Base-by-base conservation (phyloP, 768 basidiomycete species). In the Tulasnella sp. region DNA sequence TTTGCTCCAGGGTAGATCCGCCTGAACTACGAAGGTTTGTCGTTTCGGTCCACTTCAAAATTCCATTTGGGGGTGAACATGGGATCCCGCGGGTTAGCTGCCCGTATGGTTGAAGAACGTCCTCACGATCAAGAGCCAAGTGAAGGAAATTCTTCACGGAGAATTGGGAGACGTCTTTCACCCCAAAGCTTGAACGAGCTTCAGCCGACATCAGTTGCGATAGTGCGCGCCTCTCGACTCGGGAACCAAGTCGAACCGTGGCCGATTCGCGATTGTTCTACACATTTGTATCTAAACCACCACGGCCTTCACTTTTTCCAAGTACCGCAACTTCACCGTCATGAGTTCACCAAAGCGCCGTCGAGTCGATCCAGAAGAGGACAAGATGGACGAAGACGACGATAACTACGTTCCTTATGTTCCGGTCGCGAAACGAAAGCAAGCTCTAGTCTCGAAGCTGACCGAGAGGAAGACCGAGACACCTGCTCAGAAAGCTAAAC, bases 351-450 rank as follows among this genome's bases (percentile, higher is more conserved):
- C 77, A 3, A 79, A 80, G 39, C 79, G 78, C 18, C 70, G 79
- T 20, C 26, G 78, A 29, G 55, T 79, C 1, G 78, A 70, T n/a
- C 35, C 74, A 29, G 61, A 72, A 32, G 15, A 42, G 13, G 39
- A 29, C 26, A 39, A 20, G 39, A 55, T 61, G 18, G 79, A 77
- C 23, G 89, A 90, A 40, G 87, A 88, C 35, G 85, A 86, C 76
- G 88, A 90, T 73, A 84, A 87, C 29, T 96, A 95, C 82, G 90
- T 92, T 78, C 93, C 93, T 0, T 99, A 98, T 83, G 85, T 99
- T 44, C 91, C 97, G 15, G 91, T 98, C 44, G 89, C 92, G 20
- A 91, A 98, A 83, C 89, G 95, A 74, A 89, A 94, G 72, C 89
- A 93, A 82, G 90, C 91, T 69, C 93, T 91, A 81, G 87, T 97